Conservation (phyloP, 208 protist species). For the Polymyxa betae region DNA sequence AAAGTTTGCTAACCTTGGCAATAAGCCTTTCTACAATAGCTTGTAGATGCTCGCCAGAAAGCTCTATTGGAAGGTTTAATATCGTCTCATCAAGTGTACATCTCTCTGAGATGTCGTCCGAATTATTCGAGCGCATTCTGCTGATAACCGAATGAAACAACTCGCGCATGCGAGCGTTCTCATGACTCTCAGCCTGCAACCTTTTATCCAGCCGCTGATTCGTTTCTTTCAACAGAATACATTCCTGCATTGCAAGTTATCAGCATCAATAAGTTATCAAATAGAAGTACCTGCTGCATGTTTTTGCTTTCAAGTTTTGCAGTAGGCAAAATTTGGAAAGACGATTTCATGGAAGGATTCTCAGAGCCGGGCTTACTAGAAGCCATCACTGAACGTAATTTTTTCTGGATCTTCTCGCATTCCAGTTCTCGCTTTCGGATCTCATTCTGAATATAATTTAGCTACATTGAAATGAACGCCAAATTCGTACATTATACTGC, state of each 20-base stretch:
- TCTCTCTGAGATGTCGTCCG: neutral
- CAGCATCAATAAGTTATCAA: neutral
- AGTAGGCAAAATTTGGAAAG: neutral
- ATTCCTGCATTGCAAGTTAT: neutral
- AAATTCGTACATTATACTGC: slow-evolving; percentile 19
- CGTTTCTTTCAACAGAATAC: neutral
- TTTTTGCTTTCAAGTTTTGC: neutral
- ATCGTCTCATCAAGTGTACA: neutral
- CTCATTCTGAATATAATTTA: neutral
- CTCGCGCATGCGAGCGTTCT: slow-evolving; percentile 6
- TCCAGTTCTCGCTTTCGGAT: slow-evolving; percentile 6
- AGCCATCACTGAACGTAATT: neutral
- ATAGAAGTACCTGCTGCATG: neutral
- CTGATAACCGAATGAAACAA: neutral
- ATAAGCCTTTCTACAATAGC: neutral
- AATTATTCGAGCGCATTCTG: neutral
- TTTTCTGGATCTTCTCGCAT: neutral
- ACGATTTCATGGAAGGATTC: neutral
- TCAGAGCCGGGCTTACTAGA: neutral
- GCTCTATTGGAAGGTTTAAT: neutral
- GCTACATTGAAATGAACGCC: no score
- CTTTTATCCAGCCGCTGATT: neutral
- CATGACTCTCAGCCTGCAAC: neutral
- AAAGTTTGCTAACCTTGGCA: neutral
- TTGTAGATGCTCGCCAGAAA: neutral